Conservation (phyloP, 192 early-diverging fungal species). For the Coemansia sp. region DNA sequence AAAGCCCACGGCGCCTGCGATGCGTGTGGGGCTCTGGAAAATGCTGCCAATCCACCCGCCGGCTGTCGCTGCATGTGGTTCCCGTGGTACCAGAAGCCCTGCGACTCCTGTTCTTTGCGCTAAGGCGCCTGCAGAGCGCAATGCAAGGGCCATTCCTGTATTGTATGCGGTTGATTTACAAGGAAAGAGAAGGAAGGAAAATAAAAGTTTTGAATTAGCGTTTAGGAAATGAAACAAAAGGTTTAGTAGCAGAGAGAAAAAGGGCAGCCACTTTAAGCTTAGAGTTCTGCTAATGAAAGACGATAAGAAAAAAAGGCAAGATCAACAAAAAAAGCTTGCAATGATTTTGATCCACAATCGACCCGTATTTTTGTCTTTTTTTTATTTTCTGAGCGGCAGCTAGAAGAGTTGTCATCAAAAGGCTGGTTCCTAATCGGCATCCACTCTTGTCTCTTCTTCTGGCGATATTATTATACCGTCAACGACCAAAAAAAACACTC, state of each 20-base stretch:
- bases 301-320: no score
- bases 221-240: background rate
- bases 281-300: no score
- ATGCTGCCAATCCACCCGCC: background rate
- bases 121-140: background rate
- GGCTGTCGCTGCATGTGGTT: no score
- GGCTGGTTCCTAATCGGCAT: no score
- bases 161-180: background rate
- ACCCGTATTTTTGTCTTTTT: no score
- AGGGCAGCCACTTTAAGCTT: background rate
- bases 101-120: background rate
- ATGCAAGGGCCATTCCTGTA: background rate
- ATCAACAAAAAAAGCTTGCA: no score
- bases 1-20: slow-evolving; percentile 18
- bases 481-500: no score
- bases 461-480: no score
- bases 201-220: background rate
- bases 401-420: no score
- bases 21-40: background rate
- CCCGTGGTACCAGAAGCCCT: background rate
- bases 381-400: no score
- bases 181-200: background rate
- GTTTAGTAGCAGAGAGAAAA: background rate
- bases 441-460: no score
- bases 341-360: no score